Conservation (phyloP, 169 alveolate genomes). For the Plasmodium reichenowi region DNA sequence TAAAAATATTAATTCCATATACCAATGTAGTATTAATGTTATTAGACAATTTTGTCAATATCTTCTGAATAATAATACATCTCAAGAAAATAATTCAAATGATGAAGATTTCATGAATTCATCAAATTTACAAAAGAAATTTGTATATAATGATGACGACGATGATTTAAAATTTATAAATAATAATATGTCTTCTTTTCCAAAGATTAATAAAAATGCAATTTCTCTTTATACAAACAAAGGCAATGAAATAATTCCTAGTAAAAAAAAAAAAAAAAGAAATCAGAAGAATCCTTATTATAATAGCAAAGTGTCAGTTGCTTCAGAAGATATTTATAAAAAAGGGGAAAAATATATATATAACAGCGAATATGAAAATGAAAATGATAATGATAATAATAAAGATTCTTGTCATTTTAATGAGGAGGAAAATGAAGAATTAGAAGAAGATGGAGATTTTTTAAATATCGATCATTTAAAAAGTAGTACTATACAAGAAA, state of each 20-base stretch:
- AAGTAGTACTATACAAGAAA: slow-evolving; percentile 23
- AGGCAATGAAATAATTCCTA: slow-evolving; percentile 4
- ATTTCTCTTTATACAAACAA: slow-evolving; percentile 38
- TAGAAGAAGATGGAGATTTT: no score
- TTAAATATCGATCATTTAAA: no score
- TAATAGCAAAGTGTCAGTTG: no score
- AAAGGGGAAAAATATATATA: not conserved
- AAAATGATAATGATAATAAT: slow-evolving; percentile 3
- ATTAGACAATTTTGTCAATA: slow-evolving; percentile 75
- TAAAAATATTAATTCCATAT: slow-evolving; percentile 44
- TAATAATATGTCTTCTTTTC: slow-evolving; percentile 8
- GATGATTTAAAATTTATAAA: slow-evolving; percentile 31
- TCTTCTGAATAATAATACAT: slow-evolving; percentile 47
- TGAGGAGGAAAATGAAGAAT: not conserved
- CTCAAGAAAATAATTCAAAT: slow-evolving; percentile 41
- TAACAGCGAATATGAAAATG: no score
- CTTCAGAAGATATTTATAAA: no score
- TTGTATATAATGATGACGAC: slow-evolving; percentile 12
- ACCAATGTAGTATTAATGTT: slow-evolving; percentile 77
- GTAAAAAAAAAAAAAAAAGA: no score
- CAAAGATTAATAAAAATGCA: slow-evolving; percentile 5
- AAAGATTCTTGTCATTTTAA: not conserved
- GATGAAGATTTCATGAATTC: slow-evolving; percentile 39
- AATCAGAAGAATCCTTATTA: no score
- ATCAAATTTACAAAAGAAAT: slow-evolving; percentile 2